These are phyloP conservation scores for Stephania yunnanensis DNA, from an alignment of 164 flowering plant genomes.

Conservation along the genomic window DNA sequence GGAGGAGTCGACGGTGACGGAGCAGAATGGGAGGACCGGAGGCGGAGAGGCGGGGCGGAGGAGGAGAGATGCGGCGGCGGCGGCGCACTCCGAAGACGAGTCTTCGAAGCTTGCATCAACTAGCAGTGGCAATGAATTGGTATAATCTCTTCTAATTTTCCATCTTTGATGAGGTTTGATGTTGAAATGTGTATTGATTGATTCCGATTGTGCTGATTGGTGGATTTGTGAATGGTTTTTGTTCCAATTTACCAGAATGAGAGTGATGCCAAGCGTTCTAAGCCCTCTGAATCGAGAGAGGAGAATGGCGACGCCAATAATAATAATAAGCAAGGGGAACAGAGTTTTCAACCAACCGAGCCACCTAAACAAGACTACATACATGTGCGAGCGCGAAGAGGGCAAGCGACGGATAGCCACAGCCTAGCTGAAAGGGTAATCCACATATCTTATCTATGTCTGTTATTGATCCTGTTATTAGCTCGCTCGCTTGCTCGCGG, in stretches of 20 bases:
- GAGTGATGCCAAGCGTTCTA: constrained; percentile 43
- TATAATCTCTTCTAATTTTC: constrained; percentile 5
- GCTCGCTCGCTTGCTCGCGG: background rate
- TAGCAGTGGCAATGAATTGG: constrained; percentile 43
- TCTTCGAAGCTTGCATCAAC: constrained; percentile 45
- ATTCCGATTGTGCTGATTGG: background rate
- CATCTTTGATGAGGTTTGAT: background rate
- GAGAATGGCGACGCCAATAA: constrained; percentile 39
- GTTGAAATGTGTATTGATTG: background rate
- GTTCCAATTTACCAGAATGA: constrained; percentile 31
- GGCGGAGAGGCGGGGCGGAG: constrained; percentile 30
- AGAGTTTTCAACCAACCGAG: constrained; percentile 42
- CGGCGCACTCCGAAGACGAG: constrained; percentile 41
- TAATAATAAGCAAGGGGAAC: constrained; percentile 34
- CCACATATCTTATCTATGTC: constrained; percentile 2
- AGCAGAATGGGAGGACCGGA: constrained; percentile 37
- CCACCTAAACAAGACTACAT: constrained; percentile 79
- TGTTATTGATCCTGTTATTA: background rate
- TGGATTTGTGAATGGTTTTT: constrained; percentile 1
- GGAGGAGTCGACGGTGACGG: constrained; percentile 64
- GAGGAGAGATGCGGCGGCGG: constrained; percentile 23
- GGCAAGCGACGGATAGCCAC: constrained; percentile 99
- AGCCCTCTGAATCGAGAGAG: constrained; percentile 31
- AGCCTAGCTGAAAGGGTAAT: constrained; percentile 95
- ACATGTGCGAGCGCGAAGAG: constrained; percentile 95